Percentiles rank a stretch among this genome's conserved stretches.
Evolutionary conservation across 192 early-diverging fungal species (phyloP).

Genomic region (Coemansia sp.): DNA sequence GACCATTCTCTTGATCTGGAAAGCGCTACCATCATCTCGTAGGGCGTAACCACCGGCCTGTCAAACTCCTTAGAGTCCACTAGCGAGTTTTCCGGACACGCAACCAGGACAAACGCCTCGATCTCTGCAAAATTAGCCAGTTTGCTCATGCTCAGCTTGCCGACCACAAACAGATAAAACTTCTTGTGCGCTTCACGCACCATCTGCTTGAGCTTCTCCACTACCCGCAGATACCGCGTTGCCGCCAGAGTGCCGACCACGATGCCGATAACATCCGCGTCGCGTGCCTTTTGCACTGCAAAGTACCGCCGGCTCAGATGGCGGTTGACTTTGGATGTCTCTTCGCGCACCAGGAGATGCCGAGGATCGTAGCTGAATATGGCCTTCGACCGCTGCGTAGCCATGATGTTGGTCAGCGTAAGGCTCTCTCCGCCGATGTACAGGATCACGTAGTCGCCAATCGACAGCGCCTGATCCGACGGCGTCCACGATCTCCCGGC

Average conservation of each 20-base stretch:
- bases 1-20: constrained; percentile 60
- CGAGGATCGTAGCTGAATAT: constrained; percentile 73
- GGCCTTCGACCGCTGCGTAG: constrained; percentile 64
- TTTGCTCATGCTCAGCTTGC: constrained; percentile 94
- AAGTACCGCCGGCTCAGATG: constrained; percentile 71
- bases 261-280: constrained; percentile 91
- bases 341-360: constrained; percentile 56
- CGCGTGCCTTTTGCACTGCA: constrained; percentile 88
- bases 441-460: constrained; percentile 73
- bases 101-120: constrained; percentile 86
- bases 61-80: constrained; percentile 91
- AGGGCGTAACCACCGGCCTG: constrained; percentile 91
- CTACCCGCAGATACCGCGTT: constrained; percentile 83
- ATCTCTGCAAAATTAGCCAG: constrained; percentile 98
- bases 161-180: constrained; percentile 85
- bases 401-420: constrained; percentile 84
- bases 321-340: constrained; percentile 60
- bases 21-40: constrained; percentile 85
- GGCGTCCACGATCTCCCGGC: constrained; percentile 61
- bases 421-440: constrained; percentile 84
- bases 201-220: constrained; percentile 76
- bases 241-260: constrained; percentile 95
- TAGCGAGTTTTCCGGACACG: constrained; percentile 93
- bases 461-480: constrained; percentile 30
- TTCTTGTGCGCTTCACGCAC: constrained; percentile 76